Percentiles rank a stretch among this genome's conserved stretches.
These are phyloP conservation scores for Lentinula lateritia DNA, from an alignment of 768 basidiomycete species.

Conservation along the genomic window DNA sequence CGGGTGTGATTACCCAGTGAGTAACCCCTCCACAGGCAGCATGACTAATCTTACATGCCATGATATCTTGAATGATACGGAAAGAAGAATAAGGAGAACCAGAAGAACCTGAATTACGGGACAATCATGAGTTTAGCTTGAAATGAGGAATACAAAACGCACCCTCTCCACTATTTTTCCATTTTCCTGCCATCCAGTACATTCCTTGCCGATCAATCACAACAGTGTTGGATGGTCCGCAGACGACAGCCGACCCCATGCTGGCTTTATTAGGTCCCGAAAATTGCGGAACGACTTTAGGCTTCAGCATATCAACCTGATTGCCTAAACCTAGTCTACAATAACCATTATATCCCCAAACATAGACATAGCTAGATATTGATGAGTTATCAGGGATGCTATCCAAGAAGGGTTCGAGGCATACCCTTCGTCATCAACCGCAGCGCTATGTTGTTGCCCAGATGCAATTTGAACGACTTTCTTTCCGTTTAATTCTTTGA, in stretches of 20 bases:
- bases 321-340: constrained; percentile 86
- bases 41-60: constrained; percentile 72
- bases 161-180: constrained; percentile 96
- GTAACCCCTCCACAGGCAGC: constrained; percentile 84
- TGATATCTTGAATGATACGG: constrained; percentile 81
- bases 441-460: constrained; percentile 84
- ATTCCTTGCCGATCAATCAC: constrained; percentile 82
- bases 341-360: constrained; percentile 83
- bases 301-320: constrained; percentile 75
- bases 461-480: constrained; percentile 79
- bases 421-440: constrained; percentile 73
- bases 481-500: constrained; percentile 66
- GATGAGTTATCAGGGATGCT: not conserved
- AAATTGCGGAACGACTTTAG: constrained; percentile 85
- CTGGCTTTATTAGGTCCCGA: constrained; percentile 62
- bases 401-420: not conserved
- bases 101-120: constrained; percentile 58
- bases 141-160: constrained; percentile 8
- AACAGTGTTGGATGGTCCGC: constrained; percentile 81
- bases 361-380: not conserved
- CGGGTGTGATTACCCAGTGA: constrained; percentile 74
- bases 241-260: constrained; percentile 53
- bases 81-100: constrained; percentile 88
- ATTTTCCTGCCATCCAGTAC: constrained; percentile 89
- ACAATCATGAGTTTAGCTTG: constrained; percentile 3